A percentile compares a stretch with the other conserved stretches of the same genome.
phyloP scores from a whole-genome alignment of 768 basidiomycete species.

The Strobilomyces dryophilus region DNA sequence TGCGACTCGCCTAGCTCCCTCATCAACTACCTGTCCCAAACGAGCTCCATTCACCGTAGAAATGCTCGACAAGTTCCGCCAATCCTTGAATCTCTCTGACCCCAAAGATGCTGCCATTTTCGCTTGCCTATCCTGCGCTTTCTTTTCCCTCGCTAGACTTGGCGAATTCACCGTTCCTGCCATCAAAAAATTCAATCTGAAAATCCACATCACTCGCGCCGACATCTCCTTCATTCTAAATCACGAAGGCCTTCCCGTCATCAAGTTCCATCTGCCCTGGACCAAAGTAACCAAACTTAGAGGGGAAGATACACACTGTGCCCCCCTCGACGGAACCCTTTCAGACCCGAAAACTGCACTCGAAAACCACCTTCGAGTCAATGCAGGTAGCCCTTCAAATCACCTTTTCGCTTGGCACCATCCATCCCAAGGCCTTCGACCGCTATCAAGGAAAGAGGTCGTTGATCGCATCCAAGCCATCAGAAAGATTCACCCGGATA shows the following conservation, averaged over 20 bases:
- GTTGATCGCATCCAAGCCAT: not conserved
- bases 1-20: fast-evolving
- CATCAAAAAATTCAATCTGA: not conserved
- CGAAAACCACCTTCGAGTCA: no score
- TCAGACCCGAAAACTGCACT: no score
- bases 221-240: not conserved
- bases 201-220: not conserved
- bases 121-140: not conserved
- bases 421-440: not conserved
- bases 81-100: not conserved
- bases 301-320: no score
- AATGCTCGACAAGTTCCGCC: no score
- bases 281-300: not conserved
- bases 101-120: not conserved
- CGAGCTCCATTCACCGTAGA: no score
- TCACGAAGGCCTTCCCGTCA: not conserved
- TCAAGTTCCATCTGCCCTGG: not conserved
- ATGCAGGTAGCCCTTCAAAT: no score
- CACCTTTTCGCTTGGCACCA: not conserved
- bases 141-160: not conserved
- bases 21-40: not conserved
- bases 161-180: not conserved
- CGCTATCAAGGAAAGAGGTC: not conserved
- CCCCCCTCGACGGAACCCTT: no score
- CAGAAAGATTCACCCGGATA: not conserved